Evolutionary conservation across 1,284 basidiomycete genomes (phyloP), one percentile per base, ranked within the genome.

Genomic region (Filobasidium uniguttulatum): DNA sequence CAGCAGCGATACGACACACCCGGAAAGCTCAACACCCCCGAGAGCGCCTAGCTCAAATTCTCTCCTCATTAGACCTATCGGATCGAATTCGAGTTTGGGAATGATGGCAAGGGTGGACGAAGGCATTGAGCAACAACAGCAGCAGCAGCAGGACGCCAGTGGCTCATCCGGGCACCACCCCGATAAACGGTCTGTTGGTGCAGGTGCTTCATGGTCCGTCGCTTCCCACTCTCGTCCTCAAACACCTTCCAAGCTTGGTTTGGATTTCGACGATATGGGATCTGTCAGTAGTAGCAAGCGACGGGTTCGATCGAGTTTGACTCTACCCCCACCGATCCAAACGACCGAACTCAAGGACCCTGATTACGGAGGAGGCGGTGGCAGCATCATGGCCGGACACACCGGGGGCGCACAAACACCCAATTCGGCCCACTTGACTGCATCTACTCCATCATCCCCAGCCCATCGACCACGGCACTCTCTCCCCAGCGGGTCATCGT

Each of bases 341-440:
- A 52, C 44, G 14, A 25, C 37, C 9, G 34, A 37, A 10, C 23
- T 48, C 31, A 36, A 31, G 17, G 43, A 43, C 9, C 33, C 50
- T 5, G 50, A 30, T 14, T 31, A 19, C 29, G 31, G 33, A n/a
- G n/a, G n/a, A n/a, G n/a, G n/a, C n/a, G n/a, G n/a, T n/a, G n/a
- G n/a, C n/a, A n/a, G n/a, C n/a, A n/a, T n/a, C n/a, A n/a, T n/a
- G n/a, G n/a, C n/a, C n/a, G n/a, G n/a, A n/a, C n/a, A n/a, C n/a
- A n/a, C n/a, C 56, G 29, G 44, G 49, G 20, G 58, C 49, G 5
- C 61, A 59, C 12, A 54, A 34, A 53, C 55, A 10, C 52, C 55
- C 34, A 56, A 56, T 17, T 49, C 54, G 23, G 38, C 54, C 17
- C 49, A 50, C 10, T n/a, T n/a, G n/a, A n/a, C n/a, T n/a, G 48